phyloP scores from a whole-genome alignment of 192 early-diverging fungal species.

The Coemansia interrupta region DNA sequence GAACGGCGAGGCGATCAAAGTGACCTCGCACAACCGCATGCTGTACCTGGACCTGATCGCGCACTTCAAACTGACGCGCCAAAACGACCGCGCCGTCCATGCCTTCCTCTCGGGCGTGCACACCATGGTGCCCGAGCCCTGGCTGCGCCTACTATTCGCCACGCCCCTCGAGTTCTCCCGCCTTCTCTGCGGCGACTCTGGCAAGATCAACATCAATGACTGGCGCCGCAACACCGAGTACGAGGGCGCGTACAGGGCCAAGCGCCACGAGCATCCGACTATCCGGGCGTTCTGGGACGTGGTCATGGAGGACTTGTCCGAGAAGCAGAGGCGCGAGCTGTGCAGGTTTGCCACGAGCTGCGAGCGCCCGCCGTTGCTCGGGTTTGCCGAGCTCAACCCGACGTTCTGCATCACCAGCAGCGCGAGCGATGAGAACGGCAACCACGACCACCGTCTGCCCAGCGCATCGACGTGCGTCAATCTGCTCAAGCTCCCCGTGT shows the following conservation, averaged over 20 bases:
- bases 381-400: slow-evolving; percentile 64
- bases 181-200: slow-evolving; percentile 75
- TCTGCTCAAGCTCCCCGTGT: slow-evolving; percentile 84
- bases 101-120: slow-evolving; percentile 86
- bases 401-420: slow-evolving; percentile 38
- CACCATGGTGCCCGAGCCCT: slow-evolving; percentile 78
- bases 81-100: slow-evolving; percentile 70
- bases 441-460: slow-evolving; percentile 70
- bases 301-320: slow-evolving; percentile 46
- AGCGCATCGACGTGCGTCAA: slow-evolving; percentile 85
- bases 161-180: slow-evolving; percentile 83
- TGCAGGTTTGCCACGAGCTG: slow-evolving; percentile 92
- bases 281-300: slow-evolving; percentile 73
- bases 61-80: slow-evolving; percentile 80
- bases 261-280: slow-evolving; percentile 60
- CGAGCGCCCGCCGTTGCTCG: slow-evolving; percentile 83
- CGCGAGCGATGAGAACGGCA: slow-evolving; percentile 15
- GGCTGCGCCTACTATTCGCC: slow-evolving; percentile 88
- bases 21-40: slow-evolving; percentile 83
- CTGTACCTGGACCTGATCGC: slow-evolving; percentile 85
- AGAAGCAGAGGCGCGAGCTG: slow-evolving; percentile 55
- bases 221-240: slow-evolving; percentile 72
- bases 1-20: slow-evolving; percentile 68
- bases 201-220: slow-evolving; percentile 75
- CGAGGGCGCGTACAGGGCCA: slow-evolving; percentile 59